Conservation (phyloP, 768 basidiomycete species). For the Boletus reticuloceps region DNA sequence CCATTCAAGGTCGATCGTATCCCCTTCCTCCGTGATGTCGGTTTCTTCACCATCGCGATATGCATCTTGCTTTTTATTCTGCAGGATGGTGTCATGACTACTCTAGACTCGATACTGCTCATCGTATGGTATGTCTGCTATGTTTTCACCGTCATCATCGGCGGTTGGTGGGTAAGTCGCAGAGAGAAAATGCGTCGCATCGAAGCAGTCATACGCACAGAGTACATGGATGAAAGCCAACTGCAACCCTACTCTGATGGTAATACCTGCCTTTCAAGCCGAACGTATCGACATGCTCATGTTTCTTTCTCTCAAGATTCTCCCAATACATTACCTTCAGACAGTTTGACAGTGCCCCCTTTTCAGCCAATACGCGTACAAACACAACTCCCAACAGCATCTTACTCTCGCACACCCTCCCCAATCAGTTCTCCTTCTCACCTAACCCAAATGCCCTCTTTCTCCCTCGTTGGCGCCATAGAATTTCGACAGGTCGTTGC, state of each 20-base stretch:
- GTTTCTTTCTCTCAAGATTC: slow-evolving; percentile 8
- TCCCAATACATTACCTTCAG: not conserved
- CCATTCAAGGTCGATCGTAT: slow-evolving; percentile 82
- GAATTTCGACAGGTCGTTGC: slow-evolving; percentile 93
- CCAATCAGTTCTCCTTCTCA: slow-evolving; percentile 39
- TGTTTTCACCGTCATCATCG: slow-evolving; percentile 69
- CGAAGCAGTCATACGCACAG: slow-evolving; percentile 55
- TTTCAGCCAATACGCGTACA: slow-evolving; percentile 35
- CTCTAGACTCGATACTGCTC: slow-evolving; percentile 71
- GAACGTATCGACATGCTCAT: slow-evolving; percentile 1
- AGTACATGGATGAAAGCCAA: slow-evolving; percentile 49
- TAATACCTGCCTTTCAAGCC: slow-evolving; percentile 39
- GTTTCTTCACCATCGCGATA: slow-evolving; percentile 89
- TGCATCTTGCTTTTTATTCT: slow-evolving; percentile 72
- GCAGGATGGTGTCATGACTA: slow-evolving; percentile 66
- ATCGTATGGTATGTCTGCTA: slow-evolving; percentile 75
- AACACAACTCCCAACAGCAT: slow-evolving; percentile 40
- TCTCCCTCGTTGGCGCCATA: slow-evolving; percentile 91
- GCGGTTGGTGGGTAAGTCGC: slow-evolving; percentile 73
- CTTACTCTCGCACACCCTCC: slow-evolving; percentile 48
- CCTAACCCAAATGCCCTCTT: slow-evolving; percentile 65
- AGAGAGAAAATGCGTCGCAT: slow-evolving; percentile 43
- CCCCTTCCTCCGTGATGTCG: slow-evolving; percentile 90
- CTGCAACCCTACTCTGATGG: slow-evolving; percentile 61
- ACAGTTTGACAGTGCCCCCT: slow-evolving; percentile 16